Evolutionary conservation across 2,329 filamentous ascomycete species (phyloP).

Genomic region (Fusarium lyarnte): DNA sequence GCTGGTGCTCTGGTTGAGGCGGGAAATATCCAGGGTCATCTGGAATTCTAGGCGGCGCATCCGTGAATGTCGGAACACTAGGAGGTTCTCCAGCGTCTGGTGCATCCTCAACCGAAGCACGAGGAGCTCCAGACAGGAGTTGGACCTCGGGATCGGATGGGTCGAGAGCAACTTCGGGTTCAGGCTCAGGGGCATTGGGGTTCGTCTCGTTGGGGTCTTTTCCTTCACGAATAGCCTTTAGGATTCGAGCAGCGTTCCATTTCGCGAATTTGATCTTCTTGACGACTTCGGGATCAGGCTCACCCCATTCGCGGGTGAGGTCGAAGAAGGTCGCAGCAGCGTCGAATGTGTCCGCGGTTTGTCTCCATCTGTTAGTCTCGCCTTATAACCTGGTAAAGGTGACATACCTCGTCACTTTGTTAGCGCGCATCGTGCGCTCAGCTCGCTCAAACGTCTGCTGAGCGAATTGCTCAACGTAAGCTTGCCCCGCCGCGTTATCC

Average conservation of each 20-base stretch:
- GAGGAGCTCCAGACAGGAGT: slow-evolving; percentile 52
- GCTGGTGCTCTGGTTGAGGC: slow-evolving; percentile 21
- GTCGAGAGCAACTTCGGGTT: slow-evolving; percentile 61
- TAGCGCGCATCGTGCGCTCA: slow-evolving; percentile 81
- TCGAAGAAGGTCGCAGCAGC: slow-evolving; percentile 94
- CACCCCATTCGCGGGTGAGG: slow-evolving; percentile 84
- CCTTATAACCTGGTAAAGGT: fast-evolving
- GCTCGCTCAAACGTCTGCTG: slow-evolving; percentile 87
- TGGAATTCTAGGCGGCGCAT: slow-evolving; percentile 40
- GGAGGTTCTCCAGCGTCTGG: slow-evolving; percentile 55
- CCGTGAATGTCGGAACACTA: slow-evolving; percentile 41
- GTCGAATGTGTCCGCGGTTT: slow-evolving; percentile 93
- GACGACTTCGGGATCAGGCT: slow-evolving; percentile 76
- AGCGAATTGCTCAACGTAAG: slow-evolving; percentile 94
- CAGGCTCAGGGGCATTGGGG: slow-evolving; percentile 67
- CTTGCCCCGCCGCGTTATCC: slow-evolving; percentile 87
- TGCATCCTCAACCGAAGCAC: slow-evolving; percentile 63
- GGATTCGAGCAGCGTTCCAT: slow-evolving; percentile 91
- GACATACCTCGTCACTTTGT: slow-evolving; percentile 80
- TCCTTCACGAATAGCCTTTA: slow-evolving; percentile 89
- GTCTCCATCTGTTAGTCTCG: slow-evolving; percentile 58
- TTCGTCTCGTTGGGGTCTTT: slow-evolving; percentile 94
- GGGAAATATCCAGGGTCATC: slow-evolving; percentile 50
- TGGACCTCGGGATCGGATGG: slow-evolving; percentile 73
- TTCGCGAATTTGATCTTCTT: slow-evolving; percentile 97